Evolutionary conservation across 2,329 filamentous ascomycete species (phyloP).

Genomic region (Alternaria angustiovoidea): DNA sequence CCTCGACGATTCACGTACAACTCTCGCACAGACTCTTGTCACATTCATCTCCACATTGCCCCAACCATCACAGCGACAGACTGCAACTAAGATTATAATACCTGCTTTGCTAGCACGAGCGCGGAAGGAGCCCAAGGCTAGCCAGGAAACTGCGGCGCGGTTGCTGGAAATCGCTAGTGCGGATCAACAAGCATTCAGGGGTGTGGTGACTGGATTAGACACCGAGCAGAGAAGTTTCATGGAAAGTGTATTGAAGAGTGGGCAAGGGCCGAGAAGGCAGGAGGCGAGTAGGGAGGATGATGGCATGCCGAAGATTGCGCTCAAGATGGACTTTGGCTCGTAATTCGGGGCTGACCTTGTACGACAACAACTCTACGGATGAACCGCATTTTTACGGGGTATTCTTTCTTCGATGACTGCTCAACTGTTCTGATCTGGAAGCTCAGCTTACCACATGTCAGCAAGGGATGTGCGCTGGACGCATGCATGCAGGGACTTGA

Average conservation of each 20-base stretch:
- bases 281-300: conserved; percentile 63
- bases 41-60: conserved; percentile 66
- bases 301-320: conserved; percentile 78
- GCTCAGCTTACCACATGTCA: conserved; percentile 1
- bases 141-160: conserved; percentile 74
- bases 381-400: neutral
- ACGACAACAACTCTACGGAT: neutral
- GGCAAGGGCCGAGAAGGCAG: conserved; percentile 54
- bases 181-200: conserved; percentile 77
- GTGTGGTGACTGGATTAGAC: conserved; percentile 75
- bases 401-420: neutral
- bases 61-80: conserved; percentile 42
- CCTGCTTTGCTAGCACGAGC: conserved; percentile 79
- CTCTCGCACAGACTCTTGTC: conserved; percentile 78
- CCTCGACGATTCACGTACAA: conserved; percentile 75
- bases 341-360: neutral
- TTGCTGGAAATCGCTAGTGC: conserved; percentile 82
- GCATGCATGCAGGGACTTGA: neutral
- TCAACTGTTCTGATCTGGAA: neutral
- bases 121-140: conserved; percentile 65
- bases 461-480: neutral
- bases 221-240: conserved; percentile 76
- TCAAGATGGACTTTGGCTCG: conserved; percentile 86
- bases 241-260: conserved; percentile 78
- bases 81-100: conserved; percentile 78